These are phyloP conservation scores for Hypoxylon sp. DNA, from an alignment of 2,329 filamentous ascomycete species.

Conservation along the genomic window DNA sequence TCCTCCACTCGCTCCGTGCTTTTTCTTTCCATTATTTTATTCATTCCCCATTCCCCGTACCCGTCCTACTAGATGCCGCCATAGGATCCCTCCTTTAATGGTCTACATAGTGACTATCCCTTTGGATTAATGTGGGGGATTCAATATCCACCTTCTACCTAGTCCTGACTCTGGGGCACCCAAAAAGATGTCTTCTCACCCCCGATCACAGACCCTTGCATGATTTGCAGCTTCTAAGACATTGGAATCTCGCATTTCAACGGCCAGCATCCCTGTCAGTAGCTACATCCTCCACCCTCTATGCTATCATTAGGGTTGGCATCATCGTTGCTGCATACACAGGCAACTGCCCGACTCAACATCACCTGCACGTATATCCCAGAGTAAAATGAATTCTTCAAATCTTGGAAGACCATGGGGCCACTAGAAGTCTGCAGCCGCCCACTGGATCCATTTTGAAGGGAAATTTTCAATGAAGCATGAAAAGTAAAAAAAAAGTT, in stretches of 20 bases:
- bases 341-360: slow-evolving; percentile 49
- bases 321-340: slow-evolving; percentile 46
- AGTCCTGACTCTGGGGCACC: slow-evolving; percentile 39
- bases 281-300: slow-evolving; percentile 45
- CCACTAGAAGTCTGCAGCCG: slow-evolving; percentile 34
- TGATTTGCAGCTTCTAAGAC: slow-evolving; percentile 54
- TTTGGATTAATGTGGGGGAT: slow-evolving; percentile 50
- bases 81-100: slow-evolving; percentile 25
- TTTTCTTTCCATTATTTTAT: slow-evolving; percentile 34
- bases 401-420: slow-evolving; percentile 16
- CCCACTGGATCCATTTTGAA: slow-evolving; percentile 19
- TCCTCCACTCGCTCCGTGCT: slow-evolving; percentile 46
- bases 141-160: slow-evolving; percentile 42
- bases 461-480: slow-evolving; percentile 23
- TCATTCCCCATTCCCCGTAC: slow-evolving; percentile 15
- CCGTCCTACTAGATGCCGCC: slow-evolving; percentile 40
- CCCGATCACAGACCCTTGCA: slow-evolving; percentile 52
- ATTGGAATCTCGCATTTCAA: slow-evolving; percentile 52
- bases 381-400: slow-evolving; percentile 29
- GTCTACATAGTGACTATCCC: slow-evolving; percentile 37
- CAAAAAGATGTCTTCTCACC: slow-evolving; percentile 37
- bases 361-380: slow-evolving; percentile 39
- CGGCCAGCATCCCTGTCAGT: slow-evolving; percentile 53
- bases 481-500: slow-evolving; percentile 35
- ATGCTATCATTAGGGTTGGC: slow-evolving; percentile 36